Base-by-base conservation (phyloP, 345 rosid genomes). In the Erysimum cheiranthoides region DNA sequence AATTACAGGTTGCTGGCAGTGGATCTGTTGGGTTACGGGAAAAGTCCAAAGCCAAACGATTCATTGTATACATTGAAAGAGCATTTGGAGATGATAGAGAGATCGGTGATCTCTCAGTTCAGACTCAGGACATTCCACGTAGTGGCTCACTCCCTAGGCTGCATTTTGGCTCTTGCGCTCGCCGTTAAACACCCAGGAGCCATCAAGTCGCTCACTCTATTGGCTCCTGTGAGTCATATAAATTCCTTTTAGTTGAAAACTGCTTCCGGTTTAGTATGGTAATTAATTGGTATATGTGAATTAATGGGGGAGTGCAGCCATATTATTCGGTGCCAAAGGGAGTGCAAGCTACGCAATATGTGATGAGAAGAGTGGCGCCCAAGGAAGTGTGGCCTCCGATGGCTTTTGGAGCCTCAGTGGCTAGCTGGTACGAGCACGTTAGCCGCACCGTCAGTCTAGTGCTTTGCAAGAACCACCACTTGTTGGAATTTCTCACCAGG, bases 101-200 rank as follows among this genome's bases (percentile, higher is more conserved):
- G 80, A 40, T 87, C 92, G 0, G 95, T 90, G 39, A 80, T 87
- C n/a, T 84, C 85, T 54, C 81, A 84, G 7, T 81, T 89, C 81
- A 73, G 83, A 53, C 93, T 95, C 35, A 87, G 85, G 79, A 86
- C 98, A 18, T 95, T 93, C 84, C 99, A 93, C 87, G 67, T 95
- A 36, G 98, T 95, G 71, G 99, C 97, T 69, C 99, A 95, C 80
- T 95, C 99, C n/a, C 76, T 95, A 63, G 99, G 99, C 70, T 95
- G 99, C 90, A 89, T 95, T 68, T 77, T 95, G 82, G 99, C 98
- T 66, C 85, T 96, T 34, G 99, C 99, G 0, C 86, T 96, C 0
- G 95, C 99, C 5, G 98, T 88, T 2, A 87, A 88, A 69, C 86
- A 86, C 80, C 90, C 93, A 1, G 84, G 81, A 46, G 85, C 97